Percentiles rank a stretch among this genome's conserved stretches.
These are phyloP conservation scores for Kodamaea fungicola DNA, from an alignment of 1,139 yeast species.

Conservation along the genomic window DNA sequence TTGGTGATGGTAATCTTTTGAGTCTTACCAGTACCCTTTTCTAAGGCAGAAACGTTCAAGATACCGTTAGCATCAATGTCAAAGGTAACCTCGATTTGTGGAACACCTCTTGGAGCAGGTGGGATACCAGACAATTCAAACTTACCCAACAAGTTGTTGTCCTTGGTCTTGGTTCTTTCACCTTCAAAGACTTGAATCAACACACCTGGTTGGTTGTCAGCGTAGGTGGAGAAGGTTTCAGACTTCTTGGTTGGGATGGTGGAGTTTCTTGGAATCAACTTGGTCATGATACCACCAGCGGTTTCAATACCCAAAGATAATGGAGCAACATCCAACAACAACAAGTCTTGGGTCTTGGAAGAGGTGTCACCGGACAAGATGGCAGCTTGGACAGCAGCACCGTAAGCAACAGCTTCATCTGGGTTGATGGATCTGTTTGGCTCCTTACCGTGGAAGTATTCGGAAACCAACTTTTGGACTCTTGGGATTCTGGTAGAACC, in stretches of 20 bases:
- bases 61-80: slow-evolving; percentile 95
- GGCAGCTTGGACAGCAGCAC: slow-evolving; percentile 74
- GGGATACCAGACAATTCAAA: slow-evolving; percentile 95
- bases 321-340: slow-evolving; percentile 89
- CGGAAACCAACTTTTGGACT: slow-evolving; percentile 38
- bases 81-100: slow-evolving; percentile 94
- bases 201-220: slow-evolving; percentile 96
- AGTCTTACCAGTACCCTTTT: slow-evolving; percentile 87
- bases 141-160: slow-evolving; percentile 92
- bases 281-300: slow-evolving; percentile 97
- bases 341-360: slow-evolving; percentile 77
- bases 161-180: slow-evolving; percentile 94
- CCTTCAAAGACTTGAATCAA: slow-evolving; percentile 96
- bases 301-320: slow-evolving; percentile 95
- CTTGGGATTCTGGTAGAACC: slow-evolving; percentile 43
- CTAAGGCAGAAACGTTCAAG: slow-evolving; percentile 88
- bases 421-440: slow-evolving; percentile 39
- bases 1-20: slow-evolving; percentile 50
- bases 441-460: slow-evolving; percentile 42
- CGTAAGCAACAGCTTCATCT: slow-evolving; percentile 45
- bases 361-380: slow-evolving; percentile 87
- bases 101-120: slow-evolving; percentile 98
- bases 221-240: slow-evolving; percentile 94
- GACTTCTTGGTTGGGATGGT: slow-evolving; percentile 97
- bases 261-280: slow-evolving; percentile 93